Evolutionary conservation across 2,329 filamentous ascomycete genomes (phyloP).

Genomic region (Cordyceps farinosa): DNA sequence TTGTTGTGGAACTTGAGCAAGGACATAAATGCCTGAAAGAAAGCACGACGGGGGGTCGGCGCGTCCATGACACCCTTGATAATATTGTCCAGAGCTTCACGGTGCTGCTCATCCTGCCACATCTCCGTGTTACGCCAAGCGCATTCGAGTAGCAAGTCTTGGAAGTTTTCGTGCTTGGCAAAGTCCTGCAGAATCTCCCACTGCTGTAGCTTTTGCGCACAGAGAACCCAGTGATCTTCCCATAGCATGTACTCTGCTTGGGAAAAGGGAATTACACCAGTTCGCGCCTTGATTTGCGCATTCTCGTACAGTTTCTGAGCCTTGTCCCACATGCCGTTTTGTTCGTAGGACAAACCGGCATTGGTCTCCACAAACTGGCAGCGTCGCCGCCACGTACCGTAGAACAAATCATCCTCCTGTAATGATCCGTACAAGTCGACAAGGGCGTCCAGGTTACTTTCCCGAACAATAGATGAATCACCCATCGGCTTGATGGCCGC

Average conservation of each 20-base stretch:
- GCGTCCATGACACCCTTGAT: constrained; percentile 98
- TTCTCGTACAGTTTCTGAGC: constrained; percentile 95
- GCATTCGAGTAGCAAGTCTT: constrained; percentile 90
- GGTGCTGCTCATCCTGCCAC: constrained; percentile 82
- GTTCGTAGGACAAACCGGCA: constrained; percentile 93
- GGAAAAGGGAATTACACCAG: constrained; percentile 92
- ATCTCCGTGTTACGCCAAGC: constrained; percentile 95
- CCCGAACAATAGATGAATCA: constrained; percentile 78
- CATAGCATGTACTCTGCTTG: constrained; percentile 97
- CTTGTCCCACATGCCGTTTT: constrained; percentile 99
- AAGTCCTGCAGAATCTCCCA: constrained; percentile 98
- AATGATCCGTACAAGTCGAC: constrained; percentile 86
- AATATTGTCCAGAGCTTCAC: constrained; percentile 84
- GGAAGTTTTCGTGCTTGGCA: constrained; percentile 97
- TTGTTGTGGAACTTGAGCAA: constrained; percentile 91
- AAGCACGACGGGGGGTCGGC: constrained; percentile 85
- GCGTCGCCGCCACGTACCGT: constrained; percentile 91
- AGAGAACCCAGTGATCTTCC: constrained; percentile 99
- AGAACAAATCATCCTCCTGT: constrained; percentile 95
- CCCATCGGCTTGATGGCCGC: constrained; percentile 78
- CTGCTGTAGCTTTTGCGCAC: constrained; percentile 95
- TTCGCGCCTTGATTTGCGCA: constrained; percentile 94
- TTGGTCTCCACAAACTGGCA: constrained; percentile 98
- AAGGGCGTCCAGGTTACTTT: constrained; percentile 95
- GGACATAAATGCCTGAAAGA: constrained; percentile 98